These are phyloP conservation scores for Eucalyptus sp. DNA, from an alignment of 345 rosid genomes.

Conservation along the genomic window DNA sequence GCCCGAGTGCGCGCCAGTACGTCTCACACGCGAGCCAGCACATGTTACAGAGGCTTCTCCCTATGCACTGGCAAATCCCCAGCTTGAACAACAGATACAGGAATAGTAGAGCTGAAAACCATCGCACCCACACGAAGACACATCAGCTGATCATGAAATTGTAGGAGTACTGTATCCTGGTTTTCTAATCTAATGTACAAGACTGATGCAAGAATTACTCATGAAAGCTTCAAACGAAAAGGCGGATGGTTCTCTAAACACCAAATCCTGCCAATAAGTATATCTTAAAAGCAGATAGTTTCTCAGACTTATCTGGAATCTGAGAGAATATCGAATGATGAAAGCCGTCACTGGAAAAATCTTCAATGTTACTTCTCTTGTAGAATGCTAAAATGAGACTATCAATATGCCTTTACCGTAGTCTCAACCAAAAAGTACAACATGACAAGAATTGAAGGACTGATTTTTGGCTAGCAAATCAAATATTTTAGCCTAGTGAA, in stretches of 20 bases:
- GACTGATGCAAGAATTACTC: not conserved
- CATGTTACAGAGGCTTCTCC: slow-evolving; percentile 60
- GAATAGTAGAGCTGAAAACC: slow-evolving; percentile 47
- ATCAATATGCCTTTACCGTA: not conserved
- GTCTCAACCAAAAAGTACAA: not conserved
- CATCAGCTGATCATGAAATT: not conserved
- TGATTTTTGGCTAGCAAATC: too few species aligned
- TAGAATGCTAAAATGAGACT: not conserved
- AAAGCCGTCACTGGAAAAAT: not conserved
- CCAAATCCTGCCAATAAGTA: not conserved
- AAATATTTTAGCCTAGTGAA: not conserved
- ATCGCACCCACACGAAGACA: not conserved
- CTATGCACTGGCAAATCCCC: slow-evolving; percentile 65
- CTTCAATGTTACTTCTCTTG: not conserved
- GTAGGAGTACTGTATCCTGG: not conserved
- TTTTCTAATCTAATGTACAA: not conserved
- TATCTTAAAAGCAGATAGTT: not conserved
- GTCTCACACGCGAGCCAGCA: slow-evolving; percentile 51
- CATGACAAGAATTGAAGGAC: not conserved
- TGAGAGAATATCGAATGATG: not conserved
- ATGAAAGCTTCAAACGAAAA: not conserved
- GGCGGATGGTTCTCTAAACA: not conserved
- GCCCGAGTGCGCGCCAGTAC: slow-evolving; percentile 41
- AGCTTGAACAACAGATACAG: slow-evolving; percentile 52
- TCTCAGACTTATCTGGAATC: not conserved